Base-by-base conservation (phyloP, 257 asterid genomes). In the Solanum piurae region DNA sequence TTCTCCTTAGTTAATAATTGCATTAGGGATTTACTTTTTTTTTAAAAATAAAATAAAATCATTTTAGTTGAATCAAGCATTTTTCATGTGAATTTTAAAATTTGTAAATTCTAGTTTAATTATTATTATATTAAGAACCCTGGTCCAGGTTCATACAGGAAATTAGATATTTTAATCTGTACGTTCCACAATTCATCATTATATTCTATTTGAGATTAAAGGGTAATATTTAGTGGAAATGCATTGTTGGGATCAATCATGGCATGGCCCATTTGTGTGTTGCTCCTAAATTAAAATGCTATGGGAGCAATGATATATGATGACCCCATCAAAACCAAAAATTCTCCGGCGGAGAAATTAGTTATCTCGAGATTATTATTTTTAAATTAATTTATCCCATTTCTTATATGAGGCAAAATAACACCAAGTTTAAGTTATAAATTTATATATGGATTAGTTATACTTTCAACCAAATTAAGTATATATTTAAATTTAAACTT, bases 161-260 rank as follows among this genome's bases (percentile, higher is more conserved):
- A 49, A 80, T 52, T 46, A 80, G 42, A 80, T 80, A 80, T 80
- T 46, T 46, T 80, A 11, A 4, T 55, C 11, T 80, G 85, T 80
- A 80, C 85, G 85, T 44, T 80, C 85, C n/a, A 80, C n/a, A 27
- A 46, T 29, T 46, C 68, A 80, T 49, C 69, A 80, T 46, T 80
- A 46, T 80, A 80, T 46, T 80, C 38, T 80, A 80, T 46, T 80
- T 46, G 42, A 80, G 42, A 46, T 44, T 36, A 49, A 80, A 46
- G 40, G 64, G 27, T 46, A 80, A 80, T 80, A 46, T 80, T 46
- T 80, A 80, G 85, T 46, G 85, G 85, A 80, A 80, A 80, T 80
- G 69, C 42, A 80, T 55, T 80, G 68, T 20, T 80, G 69, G 68
- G 68, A 80, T 80, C 85, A 46, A 46, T 80, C 68, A 80, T 80